Percentiles rank a stretch among this genome's conserved stretches.
These are phyloP conservation scores for Solanum etuberosum DNA, from an alignment of 257 asterid genomes.

Conservation along the genomic window DNA sequence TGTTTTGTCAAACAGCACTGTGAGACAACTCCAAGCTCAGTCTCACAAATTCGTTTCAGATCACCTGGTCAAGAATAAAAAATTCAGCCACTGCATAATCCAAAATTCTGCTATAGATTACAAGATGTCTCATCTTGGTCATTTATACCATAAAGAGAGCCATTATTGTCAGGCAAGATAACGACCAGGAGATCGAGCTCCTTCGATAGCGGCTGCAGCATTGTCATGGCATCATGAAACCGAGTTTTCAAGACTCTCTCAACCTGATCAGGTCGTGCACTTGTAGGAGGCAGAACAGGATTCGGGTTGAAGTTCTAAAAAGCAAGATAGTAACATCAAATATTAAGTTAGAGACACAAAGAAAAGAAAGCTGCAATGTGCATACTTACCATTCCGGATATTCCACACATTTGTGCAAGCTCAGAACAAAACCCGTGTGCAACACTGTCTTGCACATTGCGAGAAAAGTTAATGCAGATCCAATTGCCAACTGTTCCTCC, in stretches of 20 bases:
- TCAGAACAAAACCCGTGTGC: slow-evolving; percentile 68
- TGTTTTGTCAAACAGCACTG: slow-evolving; percentile 95
- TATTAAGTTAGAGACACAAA: not conserved
- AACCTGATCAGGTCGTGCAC: slow-evolving; percentile 77
- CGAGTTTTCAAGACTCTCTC: slow-evolving; percentile 71
- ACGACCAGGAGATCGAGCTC: slow-evolving; percentile 88
- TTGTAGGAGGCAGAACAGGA: slow-evolving; percentile 58
- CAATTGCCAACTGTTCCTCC: slow-evolving; percentile 82
- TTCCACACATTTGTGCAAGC: slow-evolving; percentile 86
- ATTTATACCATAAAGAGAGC: slow-evolving; percentile 79
- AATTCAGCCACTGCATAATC: not conserved
- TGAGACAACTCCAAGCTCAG: slow-evolving; percentile 92
- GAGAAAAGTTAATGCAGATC: slow-evolving; percentile 85
- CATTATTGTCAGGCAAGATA: slow-evolving; percentile 87
- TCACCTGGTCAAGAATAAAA: slow-evolving; percentile 41
- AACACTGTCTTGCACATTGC: slow-evolving; percentile 55
- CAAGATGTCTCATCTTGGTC: not conserved
- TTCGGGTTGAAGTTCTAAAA: slow-evolving; percentile 60
- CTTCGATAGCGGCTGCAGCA: slow-evolving; percentile 41
- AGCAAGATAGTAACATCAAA: not conserved
- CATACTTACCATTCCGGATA: slow-evolving; percentile 82
- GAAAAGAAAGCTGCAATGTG: not conserved
- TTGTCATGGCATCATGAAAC: slow-evolving; percentile 58
- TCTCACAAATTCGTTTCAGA: slow-evolving; percentile 86
- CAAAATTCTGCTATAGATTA: not conserved